Percentiles rank a stretch among this genome's conserved stretches.
These are phyloP conservation scores for Avena eriantha DNA, from an alignment of 176 grass and related monocot genomes.

Conservation along the genomic window DNA sequence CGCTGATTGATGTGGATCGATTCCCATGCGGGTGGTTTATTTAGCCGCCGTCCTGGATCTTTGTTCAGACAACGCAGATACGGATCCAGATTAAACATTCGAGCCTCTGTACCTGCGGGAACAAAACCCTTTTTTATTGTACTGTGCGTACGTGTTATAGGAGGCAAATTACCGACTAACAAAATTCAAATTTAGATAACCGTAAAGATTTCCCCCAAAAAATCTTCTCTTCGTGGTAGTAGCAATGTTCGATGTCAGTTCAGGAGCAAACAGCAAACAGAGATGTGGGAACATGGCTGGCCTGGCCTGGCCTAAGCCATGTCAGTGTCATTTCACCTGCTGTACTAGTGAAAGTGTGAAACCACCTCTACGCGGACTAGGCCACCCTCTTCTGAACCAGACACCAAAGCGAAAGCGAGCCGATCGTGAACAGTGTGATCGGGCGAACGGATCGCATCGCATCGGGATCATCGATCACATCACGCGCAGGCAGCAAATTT, in stretches of 20 bases:
- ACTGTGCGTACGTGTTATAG: not conserved
- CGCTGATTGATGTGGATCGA: too few species aligned
- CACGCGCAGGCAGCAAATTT: not conserved
- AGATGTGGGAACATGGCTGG: constrained; percentile 15
- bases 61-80: constrained; percentile 9
- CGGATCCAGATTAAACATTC: not conserved
- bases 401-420: constrained; percentile 35
- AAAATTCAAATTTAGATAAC: not conserved
- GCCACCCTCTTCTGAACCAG: constrained; percentile 40
- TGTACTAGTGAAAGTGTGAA: not conserved
- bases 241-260: too few species aligned
- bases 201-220: not conserved
- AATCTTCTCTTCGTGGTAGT: not conserved
- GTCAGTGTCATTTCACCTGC: too few species aligned
- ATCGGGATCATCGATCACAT: constrained; percentile 49
- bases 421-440: constrained; percentile 24
- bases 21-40: not conserved
- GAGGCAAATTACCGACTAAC: not conserved
- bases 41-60: constrained; percentile 26
- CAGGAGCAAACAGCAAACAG: not conserved
- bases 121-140: too few species aligned
- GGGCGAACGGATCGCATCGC: not conserved
- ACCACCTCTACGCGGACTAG: not conserved
- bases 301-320: not conserved
- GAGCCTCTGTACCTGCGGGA: too few species aligned